Evolutionary conservation across 345 rosid species (phyloP).

Genomic region (Ceriops decandra): DNA sequence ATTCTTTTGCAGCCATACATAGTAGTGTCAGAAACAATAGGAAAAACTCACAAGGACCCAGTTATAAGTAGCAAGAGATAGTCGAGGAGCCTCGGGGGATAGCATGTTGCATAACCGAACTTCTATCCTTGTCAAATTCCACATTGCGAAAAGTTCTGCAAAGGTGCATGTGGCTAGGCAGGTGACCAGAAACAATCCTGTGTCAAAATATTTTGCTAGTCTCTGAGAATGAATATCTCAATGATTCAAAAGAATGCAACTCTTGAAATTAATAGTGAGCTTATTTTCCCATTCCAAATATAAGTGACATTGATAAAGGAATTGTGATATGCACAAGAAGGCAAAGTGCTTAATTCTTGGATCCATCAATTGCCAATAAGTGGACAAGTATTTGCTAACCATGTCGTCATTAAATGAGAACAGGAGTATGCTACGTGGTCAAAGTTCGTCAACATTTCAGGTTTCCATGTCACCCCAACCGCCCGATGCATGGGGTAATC

Average conservation of each 20-base stretch:
- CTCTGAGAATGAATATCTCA: slow-evolving; percentile 24
- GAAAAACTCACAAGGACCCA: slow-evolving; percentile 81
- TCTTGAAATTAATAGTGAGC: background rate
- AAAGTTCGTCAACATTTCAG: no score
- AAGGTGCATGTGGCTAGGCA: slow-evolving; percentile 66
- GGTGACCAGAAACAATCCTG: slow-evolving; percentile 76
- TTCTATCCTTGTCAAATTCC: slow-evolving; percentile 97
- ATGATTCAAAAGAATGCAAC: slow-evolving; percentile 14
- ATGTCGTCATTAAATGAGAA: background rate
- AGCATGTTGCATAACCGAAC: slow-evolving; percentile 87
- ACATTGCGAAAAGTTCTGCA: slow-evolving; percentile 82
- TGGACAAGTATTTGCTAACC: background rate
- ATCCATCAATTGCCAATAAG: no score
- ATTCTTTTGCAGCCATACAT: background rate
- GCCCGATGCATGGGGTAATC: no score
- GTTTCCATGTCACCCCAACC: no score
- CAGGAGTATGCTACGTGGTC: no score
- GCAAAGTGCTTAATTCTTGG: background rate
- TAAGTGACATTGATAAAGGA: background rate
- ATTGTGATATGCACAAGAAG: background rate
- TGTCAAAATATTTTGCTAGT: slow-evolving; percentile 24
- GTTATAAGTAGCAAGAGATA: slow-evolving; percentile 83
- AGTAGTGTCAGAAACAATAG: background rate
- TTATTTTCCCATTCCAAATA: background rate
- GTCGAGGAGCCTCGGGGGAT: slow-evolving; percentile 88